Evolutionary conservation across 257 asterid species (phyloP).

Genomic region (Solanum verrucosum): DNA sequence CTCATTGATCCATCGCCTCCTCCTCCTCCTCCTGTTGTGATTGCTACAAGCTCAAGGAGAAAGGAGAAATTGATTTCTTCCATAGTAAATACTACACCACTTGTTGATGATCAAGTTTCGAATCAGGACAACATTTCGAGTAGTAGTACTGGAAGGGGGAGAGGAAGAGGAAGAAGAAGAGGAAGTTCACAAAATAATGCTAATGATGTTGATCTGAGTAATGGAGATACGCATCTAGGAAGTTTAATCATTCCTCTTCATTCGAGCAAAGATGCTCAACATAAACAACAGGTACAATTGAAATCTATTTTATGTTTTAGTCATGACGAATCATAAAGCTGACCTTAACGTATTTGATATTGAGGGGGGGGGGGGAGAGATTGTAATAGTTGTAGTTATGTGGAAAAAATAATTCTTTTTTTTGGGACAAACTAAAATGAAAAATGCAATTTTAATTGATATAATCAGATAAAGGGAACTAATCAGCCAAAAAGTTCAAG

Average conservation of each 20-base stretch:
- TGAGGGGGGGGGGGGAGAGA: not conserved
- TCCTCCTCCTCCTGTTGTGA: not conserved
- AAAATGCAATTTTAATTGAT: not conserved
- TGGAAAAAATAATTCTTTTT: not conserved
- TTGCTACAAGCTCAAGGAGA: not conserved
- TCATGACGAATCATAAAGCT: no score
- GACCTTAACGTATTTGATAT: no score
- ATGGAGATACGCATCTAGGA: not conserved
- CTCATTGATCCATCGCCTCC: not conserved
- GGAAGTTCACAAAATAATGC: not conserved
- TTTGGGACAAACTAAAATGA: not conserved
- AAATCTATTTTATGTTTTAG: not conserved
- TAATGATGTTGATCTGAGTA: not conserved
- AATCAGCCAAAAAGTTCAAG: not conserved
- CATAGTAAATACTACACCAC: not conserved
- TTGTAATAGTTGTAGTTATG: not conserved
- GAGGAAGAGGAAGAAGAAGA: slow-evolving; percentile 2
- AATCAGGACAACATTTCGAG: not conserved
- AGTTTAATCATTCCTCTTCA: not conserved
- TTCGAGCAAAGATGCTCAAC: not conserved
- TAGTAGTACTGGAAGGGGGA: not conserved
- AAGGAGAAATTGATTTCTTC: slow-evolving; percentile 12
- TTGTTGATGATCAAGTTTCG: not conserved
- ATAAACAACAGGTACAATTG: not conserved
- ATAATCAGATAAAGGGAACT: no score